Percentiles rank a stretch among this genome's conserved stretches.
phyloP scores from a whole-genome alignment of 1,139 yeast genomes.

The Spathaspora sp. region DNA sequence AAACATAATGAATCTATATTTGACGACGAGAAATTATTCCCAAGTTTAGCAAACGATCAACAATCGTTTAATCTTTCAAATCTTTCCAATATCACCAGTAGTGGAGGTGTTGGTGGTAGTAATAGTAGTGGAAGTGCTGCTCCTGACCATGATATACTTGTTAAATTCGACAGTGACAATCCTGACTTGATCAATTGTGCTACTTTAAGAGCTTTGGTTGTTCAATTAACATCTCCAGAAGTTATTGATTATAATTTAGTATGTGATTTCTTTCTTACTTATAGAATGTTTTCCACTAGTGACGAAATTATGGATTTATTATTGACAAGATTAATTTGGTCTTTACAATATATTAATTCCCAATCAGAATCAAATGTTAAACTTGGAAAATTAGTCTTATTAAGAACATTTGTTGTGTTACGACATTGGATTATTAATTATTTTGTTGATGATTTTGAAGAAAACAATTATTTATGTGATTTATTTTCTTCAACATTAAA shows the following conservation, averaged over 20 bases:
- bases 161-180: constrained; percentile 35
- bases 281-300: constrained; percentile 65
- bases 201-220: constrained; percentile 55
- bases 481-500: constrained; percentile 52
- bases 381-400: constrained; percentile 67
- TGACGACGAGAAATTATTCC: constrained; percentile 39
- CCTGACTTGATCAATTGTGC: constrained; percentile 41
- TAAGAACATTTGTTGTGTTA: constrained; percentile 82
- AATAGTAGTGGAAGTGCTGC: no score
- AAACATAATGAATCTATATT: constrained; percentile 42
- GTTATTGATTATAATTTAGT: constrained; percentile 74
- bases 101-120: no score
- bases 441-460: constrained; percentile 66
- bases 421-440: constrained; percentile 88
- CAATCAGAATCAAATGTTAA: constrained; percentile 33
- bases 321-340: constrained; percentile 71
- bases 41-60: constrained; percentile 22
- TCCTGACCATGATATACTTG: constrained; percentile 20
- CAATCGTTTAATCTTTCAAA: constrained; percentile 5
- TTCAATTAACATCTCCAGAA: constrained; percentile 76
- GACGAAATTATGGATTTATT: constrained; percentile 59
- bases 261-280: constrained; percentile 85
- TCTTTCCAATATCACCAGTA: background rate
- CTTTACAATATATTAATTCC: constrained; percentile 49
- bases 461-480: constrained; percentile 45